These are phyloP conservation scores for Iris macrosiphon DNA, from an alignment of 106 monocot genomes.

Conservation along the genomic window DNA sequence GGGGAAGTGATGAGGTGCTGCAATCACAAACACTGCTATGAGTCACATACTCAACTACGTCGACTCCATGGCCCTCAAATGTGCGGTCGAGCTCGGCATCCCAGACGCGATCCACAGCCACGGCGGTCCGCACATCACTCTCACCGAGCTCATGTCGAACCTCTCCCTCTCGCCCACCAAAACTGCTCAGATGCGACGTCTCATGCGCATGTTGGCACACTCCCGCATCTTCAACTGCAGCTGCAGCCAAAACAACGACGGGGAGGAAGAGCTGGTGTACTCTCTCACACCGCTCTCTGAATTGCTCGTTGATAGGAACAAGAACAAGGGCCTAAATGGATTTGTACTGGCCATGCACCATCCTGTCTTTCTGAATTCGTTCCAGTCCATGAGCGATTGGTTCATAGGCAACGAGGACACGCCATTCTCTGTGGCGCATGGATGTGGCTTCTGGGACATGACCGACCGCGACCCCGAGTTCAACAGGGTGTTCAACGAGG, in stretches of 20 bases:
- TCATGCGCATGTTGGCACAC: slow-evolving; percentile 13
- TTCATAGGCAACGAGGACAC: slow-evolving; percentile 1
- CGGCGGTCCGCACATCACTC: slow-evolving; percentile 3
- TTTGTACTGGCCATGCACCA: neutral
- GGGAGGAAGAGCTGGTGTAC: neutral
- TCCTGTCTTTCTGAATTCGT: neutral
- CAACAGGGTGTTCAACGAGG: neutral
- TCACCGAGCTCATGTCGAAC: slow-evolving; percentile 4
- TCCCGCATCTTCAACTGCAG: neutral
- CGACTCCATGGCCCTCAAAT: slow-evolving; percentile 17
- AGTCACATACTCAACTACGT: slow-evolving; percentile 6
- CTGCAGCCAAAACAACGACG: neutral
- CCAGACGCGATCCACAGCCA: slow-evolving; percentile 16
- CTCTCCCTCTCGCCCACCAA: slow-evolving; percentile 7
- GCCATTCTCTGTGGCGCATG: slow-evolving; percentile 2
- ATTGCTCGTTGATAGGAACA: slow-evolving; percentile 1
- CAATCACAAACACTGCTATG: slow-evolving; percentile 6
- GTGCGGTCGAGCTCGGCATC: slow-evolving; percentile 25
- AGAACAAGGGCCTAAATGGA: no score
- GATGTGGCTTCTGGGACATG: neutral
- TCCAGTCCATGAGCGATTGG: neutral
- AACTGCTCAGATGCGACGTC: neutral
- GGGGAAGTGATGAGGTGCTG: no score
- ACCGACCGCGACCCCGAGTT: neutral
- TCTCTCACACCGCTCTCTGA: slow-evolving; percentile 9